phyloP scores from a whole-genome alignment of 192 early-diverging fungal species.

The Fimicolochytrium jonesii region DNA sequence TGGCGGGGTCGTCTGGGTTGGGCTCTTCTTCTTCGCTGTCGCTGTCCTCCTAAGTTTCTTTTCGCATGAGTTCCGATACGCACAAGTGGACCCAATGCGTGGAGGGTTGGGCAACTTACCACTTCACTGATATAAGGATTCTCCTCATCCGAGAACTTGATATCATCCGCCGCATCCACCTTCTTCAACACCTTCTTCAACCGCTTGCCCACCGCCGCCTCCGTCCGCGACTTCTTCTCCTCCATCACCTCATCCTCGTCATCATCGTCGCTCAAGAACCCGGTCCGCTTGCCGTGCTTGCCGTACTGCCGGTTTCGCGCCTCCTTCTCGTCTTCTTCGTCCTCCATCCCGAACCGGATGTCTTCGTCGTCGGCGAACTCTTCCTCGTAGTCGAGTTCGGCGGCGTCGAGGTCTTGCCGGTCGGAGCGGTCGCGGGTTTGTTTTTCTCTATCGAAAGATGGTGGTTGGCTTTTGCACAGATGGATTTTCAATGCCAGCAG shows the following conservation, averaged over 20 bases:
- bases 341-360: constrained; percentile 44
- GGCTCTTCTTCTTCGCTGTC: constrained; percentile 23
- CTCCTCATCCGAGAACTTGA: constrained; percentile 33
- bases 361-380: constrained; percentile 48
- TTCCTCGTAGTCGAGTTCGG: constrained; percentile 43
- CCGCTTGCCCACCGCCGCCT: background rate
- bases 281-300: constrained; percentile 15
- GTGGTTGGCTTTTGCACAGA: too few species aligned
- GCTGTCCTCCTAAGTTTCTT: background rate
- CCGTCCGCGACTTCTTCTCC: constrained; percentile 1
- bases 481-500: background rate
- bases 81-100: background rate
- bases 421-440: background rate
- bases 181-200: constrained; percentile 32
- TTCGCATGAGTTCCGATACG: background rate
- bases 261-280: constrained; percentile 32
- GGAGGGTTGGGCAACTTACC: background rate
- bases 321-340: constrained; percentile 49
- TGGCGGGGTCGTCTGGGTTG: background rate
- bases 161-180: constrained; percentile 17
- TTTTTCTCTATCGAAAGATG: background rate
- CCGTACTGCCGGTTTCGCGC: constrained; percentile 38
- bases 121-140: constrained; percentile 36
- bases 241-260: constrained; percentile 24
- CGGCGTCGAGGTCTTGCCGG: constrained; percentile 28